phyloP scores from a whole-genome alignment of 176 grass and related monocot genomes.

The Triticum timopheevii region DNA sequence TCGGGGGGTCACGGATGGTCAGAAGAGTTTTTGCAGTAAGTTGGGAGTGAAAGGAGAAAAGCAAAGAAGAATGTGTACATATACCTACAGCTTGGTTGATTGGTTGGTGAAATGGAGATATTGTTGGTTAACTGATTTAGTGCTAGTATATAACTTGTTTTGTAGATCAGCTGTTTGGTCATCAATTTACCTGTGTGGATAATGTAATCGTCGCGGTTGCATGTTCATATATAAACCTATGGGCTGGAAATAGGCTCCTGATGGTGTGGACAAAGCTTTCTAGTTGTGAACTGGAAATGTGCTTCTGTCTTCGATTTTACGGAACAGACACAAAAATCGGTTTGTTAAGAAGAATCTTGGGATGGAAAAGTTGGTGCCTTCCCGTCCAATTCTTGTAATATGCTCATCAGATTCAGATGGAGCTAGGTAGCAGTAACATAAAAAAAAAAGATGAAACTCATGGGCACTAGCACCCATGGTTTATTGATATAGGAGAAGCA shows the following conservation, averaged over 20 bases:
- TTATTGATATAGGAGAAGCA: no score
- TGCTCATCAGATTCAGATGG: not conserved
- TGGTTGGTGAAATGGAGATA: constrained; percentile 40
- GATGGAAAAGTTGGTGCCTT: not conserved
- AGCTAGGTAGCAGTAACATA: not conserved
- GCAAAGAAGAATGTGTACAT: constrained; percentile 29
- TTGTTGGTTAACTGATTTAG: not conserved
- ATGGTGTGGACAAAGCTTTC: no score
- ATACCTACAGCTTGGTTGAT: constrained; percentile 34
- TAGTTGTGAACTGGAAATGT: no score
- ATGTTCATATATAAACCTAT: not conserved
- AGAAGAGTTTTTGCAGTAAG: constrained; percentile 38
- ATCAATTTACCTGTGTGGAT: not conserved
- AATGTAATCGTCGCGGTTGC: not conserved
- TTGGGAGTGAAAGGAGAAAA: not conserved
- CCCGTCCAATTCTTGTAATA: constrained; percentile 32
- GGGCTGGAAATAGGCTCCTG: not conserved
- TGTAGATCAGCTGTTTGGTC: not conserved
- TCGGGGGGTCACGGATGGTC: constrained; percentile 17
- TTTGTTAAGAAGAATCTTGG: not conserved
- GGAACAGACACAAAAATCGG: no score
- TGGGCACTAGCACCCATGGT: no score
- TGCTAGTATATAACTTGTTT: not conserved
- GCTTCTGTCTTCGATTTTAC: no score
- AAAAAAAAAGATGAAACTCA: no score